Percentiles rank a stretch among this genome's conserved stretches.
Evolutionary conservation across 441 rosid genomes (phyloP).

Genomic region (Viola pubescens): DNA sequence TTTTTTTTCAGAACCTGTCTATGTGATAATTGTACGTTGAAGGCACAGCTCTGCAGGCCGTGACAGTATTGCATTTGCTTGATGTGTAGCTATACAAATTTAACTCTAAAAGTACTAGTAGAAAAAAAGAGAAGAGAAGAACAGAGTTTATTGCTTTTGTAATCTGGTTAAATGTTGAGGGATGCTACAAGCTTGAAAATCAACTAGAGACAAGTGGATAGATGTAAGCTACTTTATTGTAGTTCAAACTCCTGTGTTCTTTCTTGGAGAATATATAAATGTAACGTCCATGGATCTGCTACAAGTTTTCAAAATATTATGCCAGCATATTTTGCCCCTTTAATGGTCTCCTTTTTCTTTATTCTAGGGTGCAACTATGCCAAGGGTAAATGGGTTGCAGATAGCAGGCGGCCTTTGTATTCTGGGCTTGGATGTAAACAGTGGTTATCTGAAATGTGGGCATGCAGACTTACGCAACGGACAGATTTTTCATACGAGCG

Average conservation of each 20-base stretch:
- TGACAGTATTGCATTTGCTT: no score
- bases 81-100: no score
- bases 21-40: no score
- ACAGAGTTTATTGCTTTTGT: no score
- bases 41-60: no score
- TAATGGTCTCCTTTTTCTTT: background rate
- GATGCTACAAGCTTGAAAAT: no score
- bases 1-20: background rate
- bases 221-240: background rate
- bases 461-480: constrained; percentile 66
- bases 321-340: background rate
- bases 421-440: constrained; percentile 68
- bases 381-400: constrained; percentile 73
- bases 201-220: background rate
- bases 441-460: constrained; percentile 92
- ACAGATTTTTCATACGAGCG: constrained; percentile 67
- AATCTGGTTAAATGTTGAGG: no score
- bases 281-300: background rate
- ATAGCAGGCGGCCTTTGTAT: constrained; percentile 55
- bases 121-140: no score
- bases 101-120: no score
- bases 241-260: background rate
- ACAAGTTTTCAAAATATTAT: background rate
- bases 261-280: background rate
- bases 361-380: constrained; percentile 71